Percentiles rank a stretch among this genome's conserved stretches.
phyloP scores from a whole-genome alignment of 768 basidiomycete genomes.

The Coprinopsis marcescibilis region DNA sequence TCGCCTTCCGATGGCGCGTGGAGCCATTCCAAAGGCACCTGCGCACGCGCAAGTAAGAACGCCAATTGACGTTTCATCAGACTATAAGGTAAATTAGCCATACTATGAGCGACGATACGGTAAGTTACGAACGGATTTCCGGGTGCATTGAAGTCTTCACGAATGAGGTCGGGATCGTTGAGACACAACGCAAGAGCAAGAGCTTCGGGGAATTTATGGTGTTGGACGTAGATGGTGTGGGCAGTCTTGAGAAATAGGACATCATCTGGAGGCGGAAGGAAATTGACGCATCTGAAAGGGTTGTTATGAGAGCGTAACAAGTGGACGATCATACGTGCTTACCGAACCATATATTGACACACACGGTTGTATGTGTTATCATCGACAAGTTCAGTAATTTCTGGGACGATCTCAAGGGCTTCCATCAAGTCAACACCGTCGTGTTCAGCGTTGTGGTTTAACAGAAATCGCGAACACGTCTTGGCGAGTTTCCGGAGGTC shows the following conservation, averaged over 20 bases:
- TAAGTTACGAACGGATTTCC: constrained; percentile 77
- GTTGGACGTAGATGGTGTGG: constrained; percentile 82
- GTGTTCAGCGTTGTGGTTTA: constrained; percentile 94
- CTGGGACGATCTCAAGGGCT: constrained; percentile 85
- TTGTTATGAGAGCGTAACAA: constrained; percentile 5
- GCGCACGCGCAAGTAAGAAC: constrained; percentile 87
- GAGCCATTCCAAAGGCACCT: constrained; percentile 87
- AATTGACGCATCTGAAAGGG: constrained; percentile 65
- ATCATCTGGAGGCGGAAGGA: constrained; percentile 92
- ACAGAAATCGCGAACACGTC: constrained; percentile 83
- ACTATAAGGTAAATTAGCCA: constrained; percentile 27
- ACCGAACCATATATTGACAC: constrained; percentile 95
- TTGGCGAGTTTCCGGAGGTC: constrained; percentile 73
- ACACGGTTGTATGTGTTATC: constrained; percentile 84
- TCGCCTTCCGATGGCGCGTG: constrained; percentile 50
- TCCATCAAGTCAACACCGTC: constrained; percentile 95
- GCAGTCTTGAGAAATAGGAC: constrained; percentile 82
- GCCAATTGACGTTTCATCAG: constrained; percentile 94
- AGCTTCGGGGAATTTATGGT: constrained; percentile 87
- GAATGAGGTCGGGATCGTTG: constrained; percentile 72
- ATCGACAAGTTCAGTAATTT: constrained; percentile 75
- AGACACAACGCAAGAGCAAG: constrained; percentile 81
- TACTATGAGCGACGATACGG: neutral
- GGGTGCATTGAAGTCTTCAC: constrained; percentile 84
- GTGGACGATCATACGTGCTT: constrained; percentile 17